These are phyloP conservation scores for Trifolium dubium DNA, from an alignment of 306 rosid genomes.

Conservation along the genomic window DNA sequence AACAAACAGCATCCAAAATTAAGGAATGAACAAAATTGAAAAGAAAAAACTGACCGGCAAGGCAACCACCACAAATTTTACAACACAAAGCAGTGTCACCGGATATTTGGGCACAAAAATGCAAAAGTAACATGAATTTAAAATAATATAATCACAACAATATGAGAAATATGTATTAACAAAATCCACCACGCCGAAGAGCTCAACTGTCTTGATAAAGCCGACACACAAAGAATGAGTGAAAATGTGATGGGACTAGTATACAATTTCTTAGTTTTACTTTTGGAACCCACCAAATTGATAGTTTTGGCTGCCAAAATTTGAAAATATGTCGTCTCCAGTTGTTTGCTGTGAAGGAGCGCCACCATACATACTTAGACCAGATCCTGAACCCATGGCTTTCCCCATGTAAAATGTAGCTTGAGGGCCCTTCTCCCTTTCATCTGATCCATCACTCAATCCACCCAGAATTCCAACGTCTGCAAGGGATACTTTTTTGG, in stretches of 20 bases:
- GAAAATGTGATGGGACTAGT: conserved; percentile 28
- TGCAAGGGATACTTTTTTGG: conserved; percentile 77
- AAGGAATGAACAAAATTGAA: not conserved
- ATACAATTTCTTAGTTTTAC: conserved; percentile 45
- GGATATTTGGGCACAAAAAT: conserved; percentile 35
- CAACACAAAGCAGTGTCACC: conserved; percentile 40
- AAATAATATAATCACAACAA: conserved; percentile 36
- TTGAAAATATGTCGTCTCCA: conserved; percentile 73
- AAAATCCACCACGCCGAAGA: conserved; percentile 48
- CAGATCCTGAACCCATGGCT: conserved; percentile 95
- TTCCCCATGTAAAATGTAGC: conserved; percentile 82
- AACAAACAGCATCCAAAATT: not conserved
- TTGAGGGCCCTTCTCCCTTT: conserved; percentile 75
- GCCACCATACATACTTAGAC: conserved; percentile 74
- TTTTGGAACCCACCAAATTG: conserved; percentile 86
- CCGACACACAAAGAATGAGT: conserved; percentile 51
- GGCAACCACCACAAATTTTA: conserved; percentile 33
- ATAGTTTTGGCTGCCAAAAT: conserved; percentile 62
- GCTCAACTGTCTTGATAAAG: conserved; percentile 37
- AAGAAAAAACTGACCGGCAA: not conserved
- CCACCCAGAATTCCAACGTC: conserved; percentile 92
- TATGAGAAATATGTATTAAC: conserved; percentile 43
- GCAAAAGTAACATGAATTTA: conserved; percentile 27
- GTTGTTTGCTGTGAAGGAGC: conserved; percentile 59
- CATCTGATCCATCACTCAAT: conserved; percentile 72